A percentile compares a stretch with the other conserved stretches of the same genome.
phyloP scores from a whole-genome alignment of 768 basidiomycete genomes.

The Suillus occidentalis region DNA sequence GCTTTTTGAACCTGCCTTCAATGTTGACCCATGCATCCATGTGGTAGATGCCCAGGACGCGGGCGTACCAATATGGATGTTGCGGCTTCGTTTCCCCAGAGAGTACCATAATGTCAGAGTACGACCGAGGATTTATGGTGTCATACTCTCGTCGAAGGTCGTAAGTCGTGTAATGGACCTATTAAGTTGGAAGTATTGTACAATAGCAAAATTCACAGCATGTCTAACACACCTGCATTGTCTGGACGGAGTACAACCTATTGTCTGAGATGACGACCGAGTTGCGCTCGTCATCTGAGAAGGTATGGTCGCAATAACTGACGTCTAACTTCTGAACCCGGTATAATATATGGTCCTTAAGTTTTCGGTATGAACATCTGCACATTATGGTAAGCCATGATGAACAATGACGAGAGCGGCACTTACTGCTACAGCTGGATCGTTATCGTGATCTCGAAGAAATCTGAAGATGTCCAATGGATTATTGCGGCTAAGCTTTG shows the following conservation, averaged over 20 bases:
- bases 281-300: not conserved
- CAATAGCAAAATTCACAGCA: too few relatives aligned
- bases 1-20: not conserved
- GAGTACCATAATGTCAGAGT: conserved; percentile 34
- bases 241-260: not conserved
- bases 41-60: conserved; percentile 11
- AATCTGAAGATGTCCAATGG: not conserved
- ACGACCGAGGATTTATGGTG: conserved; percentile 25
- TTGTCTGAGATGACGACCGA: not conserved
- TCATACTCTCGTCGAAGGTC: conserved; percentile 16
- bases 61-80: too few relatives aligned
- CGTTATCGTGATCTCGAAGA: not conserved
- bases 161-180: conserved; percentile 19
- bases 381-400: not conserved
- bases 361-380: not conserved
- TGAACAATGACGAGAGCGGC: not conserved
- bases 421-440: not conserved
- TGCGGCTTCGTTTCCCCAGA: too few relatives aligned
- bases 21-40: not conserved
- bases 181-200: too few relatives aligned
- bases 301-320: not conserved
- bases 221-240: not conserved
- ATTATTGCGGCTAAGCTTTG: not conserved
- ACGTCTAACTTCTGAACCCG: not conserved
- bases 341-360: not conserved